Base-by-base conservation (phyloP, 2,329 filamentous ascomycete genomes). In the Dactylonectria macrodidyma region DNA sequence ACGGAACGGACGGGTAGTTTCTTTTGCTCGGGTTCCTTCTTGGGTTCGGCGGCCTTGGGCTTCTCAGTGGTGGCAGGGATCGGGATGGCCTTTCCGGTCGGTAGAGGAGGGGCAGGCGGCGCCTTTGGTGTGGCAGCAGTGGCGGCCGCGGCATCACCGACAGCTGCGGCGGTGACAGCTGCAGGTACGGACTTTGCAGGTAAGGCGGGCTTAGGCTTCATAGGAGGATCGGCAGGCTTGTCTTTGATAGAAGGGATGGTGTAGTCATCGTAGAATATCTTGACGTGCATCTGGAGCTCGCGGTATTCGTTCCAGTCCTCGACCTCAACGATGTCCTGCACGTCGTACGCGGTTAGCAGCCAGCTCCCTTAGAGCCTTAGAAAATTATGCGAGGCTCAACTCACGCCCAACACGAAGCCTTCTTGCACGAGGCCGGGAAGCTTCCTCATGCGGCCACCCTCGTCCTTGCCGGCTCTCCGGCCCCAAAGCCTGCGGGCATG, bases 251-350 rank as follows among this genome's bases (percentile, higher is more conserved):
- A 79, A 38, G 88, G 86, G 73, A 89, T 88, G 56, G 88, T 90
- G 75, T 84, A 84, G 73, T 90, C 88, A 82, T 91, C 89, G 79
- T 88, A 88, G 82, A 88, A 89, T 73, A 92, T 89, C 68, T 87
- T 90, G 75, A 98, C 90, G 76, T 95, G 92, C 82, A 95, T 90
- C 81, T 95, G 94, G 69, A 99, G 89, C 83, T 98, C 95, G 82
- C 95, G 95, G 82, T 97, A 98, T 81, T 99, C 96, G 84, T 99
- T 99, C 96, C 95, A 98, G 80, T 99, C 96, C 83, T 99, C 96
- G 71, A 98, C 90, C 81, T 98, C 92, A 71, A 95, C 92, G 57
- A 98, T 88, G 80, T 98, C 96, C 95, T 98, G 68, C 4, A 61
- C 60, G 22, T 6, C 44, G 57, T n/a, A 26, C 33, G 26, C 16